phyloP scores from a whole-genome alignment of 192 early-diverging fungal species.

The Backusella luteola region DNA sequence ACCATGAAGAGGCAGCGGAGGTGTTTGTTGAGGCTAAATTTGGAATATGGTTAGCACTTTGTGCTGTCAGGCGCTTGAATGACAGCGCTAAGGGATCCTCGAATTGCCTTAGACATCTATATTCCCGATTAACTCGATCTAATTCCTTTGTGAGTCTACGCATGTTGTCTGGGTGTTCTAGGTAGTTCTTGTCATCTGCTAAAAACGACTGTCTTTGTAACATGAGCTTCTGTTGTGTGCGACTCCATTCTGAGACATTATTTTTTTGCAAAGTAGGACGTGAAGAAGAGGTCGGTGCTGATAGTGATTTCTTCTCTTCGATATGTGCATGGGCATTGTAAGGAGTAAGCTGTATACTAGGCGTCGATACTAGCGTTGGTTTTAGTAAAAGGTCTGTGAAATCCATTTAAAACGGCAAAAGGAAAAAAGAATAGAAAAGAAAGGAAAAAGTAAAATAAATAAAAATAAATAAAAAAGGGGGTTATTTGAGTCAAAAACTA shows the following conservation, averaged over 20 bases:
- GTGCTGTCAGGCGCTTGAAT: conserved; percentile 29
- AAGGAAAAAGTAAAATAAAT: neutral
- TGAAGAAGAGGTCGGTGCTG: neutral
- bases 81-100: conserved; percentile 44
- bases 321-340: conserved; percentile 11
- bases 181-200: conserved; percentile 42
- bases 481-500: conserved; percentile 6
- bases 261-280: neutral
- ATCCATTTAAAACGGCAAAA: neutral
- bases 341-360: conserved; percentile 7
- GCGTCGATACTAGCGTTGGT: neutral
- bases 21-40: conserved; percentile 1
- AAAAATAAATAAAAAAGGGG: conserved; percentile 7
- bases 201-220: conserved; percentile 45
- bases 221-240: conserved; percentile 47
- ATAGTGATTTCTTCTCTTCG: conserved; percentile 1
- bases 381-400: neutral
- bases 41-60: neutral
- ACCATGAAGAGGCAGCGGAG: neutral
- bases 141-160: conserved; percentile 41
- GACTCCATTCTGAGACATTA: conserved; percentile 2
- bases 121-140: conserved; percentile 51
- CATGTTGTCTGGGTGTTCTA: conserved; percentile 45
- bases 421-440: neutral
- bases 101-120: conserved; percentile 35